These are phyloP conservation scores for Stachybotrys echinatus DNA, from an alignment of 2,329 filamentous ascomycete genomes.

Conservation along the genomic window DNA sequence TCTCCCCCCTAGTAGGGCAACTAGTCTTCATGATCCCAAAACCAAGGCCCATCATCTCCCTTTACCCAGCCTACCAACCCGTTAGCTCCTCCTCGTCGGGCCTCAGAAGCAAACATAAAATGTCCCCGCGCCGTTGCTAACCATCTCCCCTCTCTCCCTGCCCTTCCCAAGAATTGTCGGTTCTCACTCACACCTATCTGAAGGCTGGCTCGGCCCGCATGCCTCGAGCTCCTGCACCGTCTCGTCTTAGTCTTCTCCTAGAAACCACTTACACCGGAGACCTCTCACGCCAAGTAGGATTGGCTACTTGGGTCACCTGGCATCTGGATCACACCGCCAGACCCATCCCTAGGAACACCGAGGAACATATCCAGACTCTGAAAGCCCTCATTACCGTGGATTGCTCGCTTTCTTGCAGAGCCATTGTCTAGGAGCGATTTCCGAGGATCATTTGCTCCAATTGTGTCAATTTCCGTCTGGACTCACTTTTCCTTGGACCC, in stretches of 20 bases:
- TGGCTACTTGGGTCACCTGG: conserved; percentile 14
- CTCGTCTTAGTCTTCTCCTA: not conserved
- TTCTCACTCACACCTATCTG: not conserved
- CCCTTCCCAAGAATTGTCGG: not conserved
- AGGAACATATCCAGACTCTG: conserved; percentile 19
- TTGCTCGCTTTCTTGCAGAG: conserved; percentile 18
- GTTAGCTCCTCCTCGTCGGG: not conserved
- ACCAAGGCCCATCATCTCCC: not conserved
- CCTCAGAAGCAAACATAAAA: not conserved
- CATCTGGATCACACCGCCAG: conserved; percentile 20
- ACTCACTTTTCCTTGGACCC: conserved; percentile 10
- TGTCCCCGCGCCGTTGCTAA: not conserved
- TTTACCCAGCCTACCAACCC: not conserved
- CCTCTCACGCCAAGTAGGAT: not conserved
- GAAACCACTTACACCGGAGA: not conserved
- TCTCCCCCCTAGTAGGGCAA: conserved; percentile 7
- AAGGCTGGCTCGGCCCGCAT: not conserved
- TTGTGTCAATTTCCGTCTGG: conserved; percentile 18
- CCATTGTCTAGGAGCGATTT: conserved; percentile 14
- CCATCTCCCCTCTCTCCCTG: not conserved
- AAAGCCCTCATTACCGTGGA: conserved; percentile 22
- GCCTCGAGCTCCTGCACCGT: not conserved
- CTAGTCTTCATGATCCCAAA: conserved; percentile 10
- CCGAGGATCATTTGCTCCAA: conserved; percentile 23
- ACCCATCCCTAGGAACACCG: conserved; percentile 17